These are phyloP conservation scores for Fusarium papillatum DNA, from an alignment of 2,329 filamentous ascomycete genomes.

Conservation along the genomic window DNA sequence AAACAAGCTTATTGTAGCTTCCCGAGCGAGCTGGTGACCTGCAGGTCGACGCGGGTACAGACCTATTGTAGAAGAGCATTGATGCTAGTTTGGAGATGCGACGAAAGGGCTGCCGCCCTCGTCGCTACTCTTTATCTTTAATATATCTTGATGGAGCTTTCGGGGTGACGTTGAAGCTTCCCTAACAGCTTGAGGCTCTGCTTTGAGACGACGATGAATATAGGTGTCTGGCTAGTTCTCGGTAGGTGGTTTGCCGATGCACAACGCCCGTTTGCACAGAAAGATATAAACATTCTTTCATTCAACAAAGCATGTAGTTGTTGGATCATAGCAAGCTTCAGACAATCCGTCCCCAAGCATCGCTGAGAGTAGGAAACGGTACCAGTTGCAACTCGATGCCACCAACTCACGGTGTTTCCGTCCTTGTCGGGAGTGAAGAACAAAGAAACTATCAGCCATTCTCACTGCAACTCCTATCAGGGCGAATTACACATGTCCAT, in stretches of 20 bases:
- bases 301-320: not conserved
- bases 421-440: not conserved
- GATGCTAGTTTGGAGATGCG: not conserved
- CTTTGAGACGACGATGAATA: not conserved
- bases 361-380: not conserved
- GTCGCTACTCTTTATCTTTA: not conserved
- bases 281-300: not conserved
- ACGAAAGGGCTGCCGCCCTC: not conserved
- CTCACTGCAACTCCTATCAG: not conserved
- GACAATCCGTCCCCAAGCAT: not conserved
- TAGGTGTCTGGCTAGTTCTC: not conserved
- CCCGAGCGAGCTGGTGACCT: not conserved
- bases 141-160: not conserved
- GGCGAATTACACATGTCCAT: constrained; percentile 9
- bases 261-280: not conserved
- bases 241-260: not conserved
- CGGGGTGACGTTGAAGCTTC: not conserved
- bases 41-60: not conserved
- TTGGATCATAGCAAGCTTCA: not conserved
- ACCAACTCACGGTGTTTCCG: not conserved
- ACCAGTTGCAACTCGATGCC: not conserved
- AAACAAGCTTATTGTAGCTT: not conserved
- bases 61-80: not conserved
- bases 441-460: constrained; percentile 12
- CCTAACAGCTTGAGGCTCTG: not conserved